phyloP scores from a whole-genome alignment of 2,329 filamentous ascomycete species.

The Neofusicoccum parvum region DNA sequence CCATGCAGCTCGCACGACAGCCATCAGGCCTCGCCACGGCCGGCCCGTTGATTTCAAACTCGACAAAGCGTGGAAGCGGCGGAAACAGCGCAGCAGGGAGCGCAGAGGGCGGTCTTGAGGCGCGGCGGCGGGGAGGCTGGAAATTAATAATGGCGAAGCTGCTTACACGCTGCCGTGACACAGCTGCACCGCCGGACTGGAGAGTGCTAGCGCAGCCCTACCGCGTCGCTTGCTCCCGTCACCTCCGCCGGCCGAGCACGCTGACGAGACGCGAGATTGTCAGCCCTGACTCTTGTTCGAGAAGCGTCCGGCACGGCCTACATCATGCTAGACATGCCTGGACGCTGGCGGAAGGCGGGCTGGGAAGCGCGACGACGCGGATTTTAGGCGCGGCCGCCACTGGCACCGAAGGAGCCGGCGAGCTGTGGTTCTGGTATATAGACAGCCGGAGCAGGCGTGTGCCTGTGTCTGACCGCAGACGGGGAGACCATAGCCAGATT shows the following conservation, averaged over 20 bases:
- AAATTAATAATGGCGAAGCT: neutral
- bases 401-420: neutral
- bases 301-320: neutral
- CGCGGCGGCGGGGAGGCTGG: neutral
- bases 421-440: neutral
- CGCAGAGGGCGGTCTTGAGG: neutral
- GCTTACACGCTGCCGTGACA: neutral
- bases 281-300: neutral
- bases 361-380: neutral
- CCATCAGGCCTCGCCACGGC: neutral
- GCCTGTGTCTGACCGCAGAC: neutral
- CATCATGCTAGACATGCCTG: neutral
- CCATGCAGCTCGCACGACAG: neutral
- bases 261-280: neutral
- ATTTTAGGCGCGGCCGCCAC: conserved; percentile 1
- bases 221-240: neutral
- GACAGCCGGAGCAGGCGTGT: neutral
- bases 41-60: neutral
- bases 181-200: neutral
- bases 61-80: neutral
- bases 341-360: neutral
- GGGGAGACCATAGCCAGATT: neutral
- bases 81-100: no score
- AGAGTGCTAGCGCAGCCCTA: neutral
- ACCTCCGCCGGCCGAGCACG: conserved; percentile 10